Percentiles rank a stretch among this genome's conserved stretches.
Conservation (phyloP, 2,329 filamentous ascomycete species). For the Ceratocystis cubensis region DNA sequence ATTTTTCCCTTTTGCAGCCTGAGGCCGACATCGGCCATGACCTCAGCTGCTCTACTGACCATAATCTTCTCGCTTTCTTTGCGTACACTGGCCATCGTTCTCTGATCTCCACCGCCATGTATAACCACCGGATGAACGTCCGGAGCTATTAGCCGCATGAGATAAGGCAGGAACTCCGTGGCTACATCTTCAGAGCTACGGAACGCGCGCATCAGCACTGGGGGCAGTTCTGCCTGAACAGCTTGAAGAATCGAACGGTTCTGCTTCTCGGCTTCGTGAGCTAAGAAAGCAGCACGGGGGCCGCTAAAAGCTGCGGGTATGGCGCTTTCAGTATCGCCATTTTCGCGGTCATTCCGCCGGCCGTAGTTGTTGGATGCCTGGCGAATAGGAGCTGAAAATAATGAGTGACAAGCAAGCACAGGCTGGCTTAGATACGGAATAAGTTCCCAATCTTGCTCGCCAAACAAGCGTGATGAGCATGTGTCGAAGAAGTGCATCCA, state of each 20-base stretch:
- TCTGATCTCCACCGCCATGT: conserved; percentile 46
- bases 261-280: conserved; percentile 66
- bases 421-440: conserved; percentile 76
- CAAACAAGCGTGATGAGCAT: conserved; percentile 64
- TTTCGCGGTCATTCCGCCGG: conserved; percentile 29
- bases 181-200: conserved; percentile 66
- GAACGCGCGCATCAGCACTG: conserved; percentile 63
- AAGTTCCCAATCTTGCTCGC: conserved; percentile 88
- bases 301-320: conserved; percentile 65
- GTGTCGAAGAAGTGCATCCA: conserved; percentile 91
- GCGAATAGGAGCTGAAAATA: conserved; percentile 66
- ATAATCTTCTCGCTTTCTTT: conserved; percentile 74
- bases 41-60: conserved; percentile 64
- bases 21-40: conserved; percentile 73
- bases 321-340: conserved; percentile 36
- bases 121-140: conserved; percentile 86
- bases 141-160: conserved; percentile 71
- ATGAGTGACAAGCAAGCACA: conserved; percentile 75
- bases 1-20: conserved; percentile 69
- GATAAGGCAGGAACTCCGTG: conserved; percentile 71
- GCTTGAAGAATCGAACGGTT: conserved; percentile 62
- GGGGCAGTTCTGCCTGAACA: conserved; percentile 59
- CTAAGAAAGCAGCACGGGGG: conserved; percentile 66
- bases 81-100: conserved; percentile 68
- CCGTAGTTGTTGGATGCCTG: conserved; percentile 34